These are phyloP conservation scores for Schizosaccharomyces pombe DNA, from an alignment of 805 yeast species.

Conservation along the genomic window DNA sequence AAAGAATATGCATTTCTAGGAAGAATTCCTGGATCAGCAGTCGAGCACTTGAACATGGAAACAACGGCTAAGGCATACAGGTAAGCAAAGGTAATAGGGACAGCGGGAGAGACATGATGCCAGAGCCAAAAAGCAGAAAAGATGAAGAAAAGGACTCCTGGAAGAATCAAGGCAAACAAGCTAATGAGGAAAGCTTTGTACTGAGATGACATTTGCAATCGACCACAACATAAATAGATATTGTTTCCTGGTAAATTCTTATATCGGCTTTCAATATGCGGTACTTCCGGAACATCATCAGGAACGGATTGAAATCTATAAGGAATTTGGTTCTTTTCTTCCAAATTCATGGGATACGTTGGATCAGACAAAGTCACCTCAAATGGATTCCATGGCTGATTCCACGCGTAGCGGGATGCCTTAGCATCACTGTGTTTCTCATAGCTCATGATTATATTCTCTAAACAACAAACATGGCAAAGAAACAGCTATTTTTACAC, in stretches of 20 bases:
- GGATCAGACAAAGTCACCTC: background rate
- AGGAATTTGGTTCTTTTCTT: background rate
- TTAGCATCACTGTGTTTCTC: background rate
- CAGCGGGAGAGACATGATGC: slow-evolving; percentile 2
- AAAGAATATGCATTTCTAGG: background rate
- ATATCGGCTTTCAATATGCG: background rate
- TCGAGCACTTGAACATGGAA: background rate
- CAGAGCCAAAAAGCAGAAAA: slow-evolving; percentile 2
- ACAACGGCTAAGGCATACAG: background rate
- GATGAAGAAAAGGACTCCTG: background rate
- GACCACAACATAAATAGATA: background rate
- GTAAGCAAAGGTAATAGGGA: background rate
- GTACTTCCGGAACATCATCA: background rate
- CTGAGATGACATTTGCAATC: background rate
- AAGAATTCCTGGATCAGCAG: slow-evolving; percentile 4
- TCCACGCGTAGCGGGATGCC: background rate
- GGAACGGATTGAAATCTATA: too few relatives aligned
- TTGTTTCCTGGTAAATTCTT: background rate
- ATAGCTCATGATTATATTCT: background rate
- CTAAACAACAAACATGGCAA: too few relatives aligned
- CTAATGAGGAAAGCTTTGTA: background rate
- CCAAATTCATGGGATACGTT: background rate
- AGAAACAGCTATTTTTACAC: too few relatives aligned
- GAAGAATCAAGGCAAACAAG: background rate
- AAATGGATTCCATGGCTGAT: background rate